Evolutionary conservation across 352 stramenopile species (phyloP), one percentile per base, ranked within the genome.

Genomic region (Globisporangium acanthophoron): DNA sequence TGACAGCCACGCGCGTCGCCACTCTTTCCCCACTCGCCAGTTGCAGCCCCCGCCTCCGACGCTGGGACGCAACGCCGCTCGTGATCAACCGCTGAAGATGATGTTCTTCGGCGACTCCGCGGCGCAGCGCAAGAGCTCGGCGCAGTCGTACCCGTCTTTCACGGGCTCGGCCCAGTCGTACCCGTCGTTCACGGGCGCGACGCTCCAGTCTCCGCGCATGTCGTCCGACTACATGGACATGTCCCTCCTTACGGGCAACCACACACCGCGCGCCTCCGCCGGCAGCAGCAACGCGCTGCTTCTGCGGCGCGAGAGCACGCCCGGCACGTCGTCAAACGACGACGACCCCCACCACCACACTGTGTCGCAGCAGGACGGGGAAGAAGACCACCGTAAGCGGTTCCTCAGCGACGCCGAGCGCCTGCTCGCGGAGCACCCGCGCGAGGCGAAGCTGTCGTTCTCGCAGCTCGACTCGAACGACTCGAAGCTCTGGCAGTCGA

Each of bases 331-430:
- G 2, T 56, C 56, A 12, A 35, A 37, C 15, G 44, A 49, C 44
- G 44, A 37, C 8, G 33, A 37, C 33, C 33, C 5, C 33, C 33
- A 37, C 33, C 33, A 49, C 44, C 20, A 49, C n/a, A 21, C 12
- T 24, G 9, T 20, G 9, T 15, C 44, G 20, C 24, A 3, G 5
- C n/a, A 31, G 5, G 20, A 15, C 44, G 44, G 7, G 12, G 29
- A 53, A 7, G 56, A 68, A 9, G 60, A 76, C 52, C 80, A 87
- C 58, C 76, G 77, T 12, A 68, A 64, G 5, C 80, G 80, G 0
- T 88, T 88, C 61, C 63, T 90, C 33, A 88, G 67, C n/a, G 76
- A 88, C 54, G 52, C 62, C 4, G 78, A 90, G 56, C 69, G 78
- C 13, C 62, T 85, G 12, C 64, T 88, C 7, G 76, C 70, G 3